Base-by-base conservation (phyloP, 495 filamentous ascomycete species). In the Tricharina praecox region DNA sequence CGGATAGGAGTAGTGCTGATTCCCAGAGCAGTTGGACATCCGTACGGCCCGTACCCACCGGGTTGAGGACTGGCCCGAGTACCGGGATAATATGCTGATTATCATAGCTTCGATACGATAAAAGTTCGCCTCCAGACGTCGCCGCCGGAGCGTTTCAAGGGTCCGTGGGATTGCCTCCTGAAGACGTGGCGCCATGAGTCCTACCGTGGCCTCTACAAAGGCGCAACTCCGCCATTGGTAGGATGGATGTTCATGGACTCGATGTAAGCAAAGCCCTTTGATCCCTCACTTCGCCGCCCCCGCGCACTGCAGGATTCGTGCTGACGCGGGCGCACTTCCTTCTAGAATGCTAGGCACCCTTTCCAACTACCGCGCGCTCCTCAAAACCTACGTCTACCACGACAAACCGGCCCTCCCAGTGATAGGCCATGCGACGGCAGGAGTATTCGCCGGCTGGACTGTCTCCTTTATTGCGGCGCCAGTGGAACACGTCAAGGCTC, bases 191-290 rank as follows among this genome's bases (percentile, higher is more conserved):
- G 78, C 34, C 78, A 84, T 58, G 86, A 94, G 61, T 83, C 85
- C 11, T 62, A 88, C 24, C 61, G 64, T 19, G 86, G 81, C 13
- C 64, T 94, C 16, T 94, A 94, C 67, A 94, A 94, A 62, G 86
- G 81, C 58, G 86, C 87, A 11, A 83, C 81, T 3, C 88, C 88
- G 30, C 88, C 86, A 34, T 66, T 94, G 43, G 74, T 93, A 48
- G 90, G 90, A 50, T 97, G 88, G 88, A 93, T 94, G 84, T 80
- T 88, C 61, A 95, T 96, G 88, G 88, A 96, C 64, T 81, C 75
- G 49, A 66, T 94, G 74, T 77, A 59, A 20, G 13, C 44, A 35
- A 13, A 23, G 8, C 4, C 8, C 38, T n/a, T 25, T 48, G 16
- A 37, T 40, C 33, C 46, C 20, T n/a, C n/a, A n/a, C n/a, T n/a